Percentiles rank a stretch among this genome's conserved stretches.
Conservation (phyloP, 352 stramenopile genomes). For the Globisporangium canariense region DNA sequence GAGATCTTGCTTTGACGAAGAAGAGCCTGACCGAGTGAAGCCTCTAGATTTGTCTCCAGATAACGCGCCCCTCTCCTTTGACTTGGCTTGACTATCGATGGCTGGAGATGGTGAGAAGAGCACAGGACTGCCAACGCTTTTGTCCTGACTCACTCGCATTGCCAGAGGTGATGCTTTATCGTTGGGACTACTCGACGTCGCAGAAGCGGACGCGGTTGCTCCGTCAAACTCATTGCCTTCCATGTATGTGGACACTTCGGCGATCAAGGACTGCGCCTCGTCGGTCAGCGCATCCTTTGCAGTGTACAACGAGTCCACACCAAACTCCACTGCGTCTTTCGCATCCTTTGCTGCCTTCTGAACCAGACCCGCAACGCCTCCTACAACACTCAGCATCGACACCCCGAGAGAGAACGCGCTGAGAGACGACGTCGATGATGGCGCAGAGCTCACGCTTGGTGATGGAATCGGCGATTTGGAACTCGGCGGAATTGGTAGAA, state of each 20-base stretch:
- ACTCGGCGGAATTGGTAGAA: conserved; percentile 11
- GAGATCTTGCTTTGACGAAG: conserved; percentile 19
- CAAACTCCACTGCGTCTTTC: conserved; percentile 68
- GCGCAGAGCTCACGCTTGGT: conserved; percentile 10
- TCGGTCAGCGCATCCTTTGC: conserved; percentile 65
- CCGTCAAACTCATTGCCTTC: conserved; percentile 22
- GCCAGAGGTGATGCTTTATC: neutral
- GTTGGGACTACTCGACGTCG: conserved; percentile 7
- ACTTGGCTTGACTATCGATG: neutral
- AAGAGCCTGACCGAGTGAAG: conserved; percentile 2
- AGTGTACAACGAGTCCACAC: conserved; percentile 72
- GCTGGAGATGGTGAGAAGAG: conserved; percentile 3
- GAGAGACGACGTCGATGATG: conserved; percentile 31
- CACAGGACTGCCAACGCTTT: neutral
- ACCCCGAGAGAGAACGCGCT: conserved; percentile 50
- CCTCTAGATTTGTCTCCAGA: neutral
- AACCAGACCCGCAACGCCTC: conserved; percentile 64
- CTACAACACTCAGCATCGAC: conserved; percentile 61
- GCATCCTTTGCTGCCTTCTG: conserved; percentile 72
- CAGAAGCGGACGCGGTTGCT: neutral
- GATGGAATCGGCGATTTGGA: conserved; percentile 18
- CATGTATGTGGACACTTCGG: conserved; percentile 61
- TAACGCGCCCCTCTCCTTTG: neutral
- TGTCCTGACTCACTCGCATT: neutral
- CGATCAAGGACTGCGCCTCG: conserved; percentile 56